Evolutionary conservation across 139 green algal genomes (phyloP), one percentile per base, ranked within the genome.

Genomic region (Medakamo hakoo): DNA sequence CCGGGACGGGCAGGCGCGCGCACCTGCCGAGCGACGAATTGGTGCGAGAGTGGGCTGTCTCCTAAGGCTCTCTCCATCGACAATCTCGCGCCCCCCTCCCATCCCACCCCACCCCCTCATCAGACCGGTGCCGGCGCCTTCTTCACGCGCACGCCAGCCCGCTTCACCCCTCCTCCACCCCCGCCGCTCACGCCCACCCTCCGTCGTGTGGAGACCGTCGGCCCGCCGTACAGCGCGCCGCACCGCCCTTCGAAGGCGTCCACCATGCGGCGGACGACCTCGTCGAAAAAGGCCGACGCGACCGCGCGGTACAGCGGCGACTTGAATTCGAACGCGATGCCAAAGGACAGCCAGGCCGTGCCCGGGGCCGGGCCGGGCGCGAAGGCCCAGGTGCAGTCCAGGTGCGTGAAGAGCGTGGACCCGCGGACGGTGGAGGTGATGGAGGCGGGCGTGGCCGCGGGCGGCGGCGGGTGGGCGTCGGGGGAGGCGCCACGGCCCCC

Each of bases 321-420:
- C 57, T 80, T 79, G 76, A 96, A 96, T 1, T 77, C 81, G 73
- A 96, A 96, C 64, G 93, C 86, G 2, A 96, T 80, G 28, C 67
- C 64, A 68, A 96, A 95, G 58, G 59, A 66, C 21, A 96, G 76
- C 80, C 78, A 87, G 3, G 71, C 80, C 60, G 73, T 82, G 62
- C 65, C 55, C 2, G 84, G 80, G 4, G 68, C 73, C 22, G 84
- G 86, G 25, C 84, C 87, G 27, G 80, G 73, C 29, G 68, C 49
- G 63, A 94, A 86, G 28, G 78, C 68, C 89, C 89, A 96, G 28
- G 68, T 77, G 64, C 71, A 87, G 63, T 86, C 78, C 57, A 96
- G 76, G 67, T 92, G 77, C 58, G 87, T 64, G 72, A 96, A 96
- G 18, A 96, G 69, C 0, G 70, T 80, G 58, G 76, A 88, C 71